Conservation (phyloP, 495 filamentous ascomycete species). For the Entonaema liquescens region DNA sequence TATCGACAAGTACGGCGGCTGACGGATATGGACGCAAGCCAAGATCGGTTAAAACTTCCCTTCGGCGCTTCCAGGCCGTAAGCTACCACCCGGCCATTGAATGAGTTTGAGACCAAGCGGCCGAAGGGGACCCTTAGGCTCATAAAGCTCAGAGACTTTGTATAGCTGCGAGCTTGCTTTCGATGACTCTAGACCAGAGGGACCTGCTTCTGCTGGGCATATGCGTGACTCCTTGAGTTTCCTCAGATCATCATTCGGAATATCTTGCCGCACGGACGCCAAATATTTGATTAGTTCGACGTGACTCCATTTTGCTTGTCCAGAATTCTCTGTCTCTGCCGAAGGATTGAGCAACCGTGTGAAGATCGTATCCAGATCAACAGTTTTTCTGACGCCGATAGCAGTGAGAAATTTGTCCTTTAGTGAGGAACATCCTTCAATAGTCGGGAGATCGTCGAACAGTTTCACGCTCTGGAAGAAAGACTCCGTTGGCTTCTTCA, state of each 20-base stretch:
- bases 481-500: constrained; percentile 85
- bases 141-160: constrained; percentile 84
- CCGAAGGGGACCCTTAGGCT: constrained; percentile 76
- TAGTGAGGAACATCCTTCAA: constrained; percentile 74
- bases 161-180: constrained; percentile 65
- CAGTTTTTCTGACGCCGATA: constrained; percentile 84
- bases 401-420: constrained; percentile 89
- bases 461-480: constrained; percentile 94
- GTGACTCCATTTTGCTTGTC: constrained; percentile 81
- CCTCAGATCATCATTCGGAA: constrained; percentile 82
- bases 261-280: constrained; percentile 86
- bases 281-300: constrained; percentile 95
- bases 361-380: constrained; percentile 93
- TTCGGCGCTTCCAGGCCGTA: constrained; percentile 69
- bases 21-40: constrained; percentile 75
- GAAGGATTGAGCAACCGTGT: constrained; percentile 75
- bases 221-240: constrained; percentile 79
- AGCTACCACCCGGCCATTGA: constrained; percentile 78
- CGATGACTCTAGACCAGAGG: constrained; percentile 53
- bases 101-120: constrained; percentile 78
- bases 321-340: constrained; percentile 51
- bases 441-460: constrained; percentile 89
- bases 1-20: constrained; percentile 73
- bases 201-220: constrained; percentile 78
- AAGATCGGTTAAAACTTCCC: constrained; percentile 75